Evolutionary conservation across 768 basidiomycete species (phyloP).

Genomic region (Mycena rosella): DNA sequence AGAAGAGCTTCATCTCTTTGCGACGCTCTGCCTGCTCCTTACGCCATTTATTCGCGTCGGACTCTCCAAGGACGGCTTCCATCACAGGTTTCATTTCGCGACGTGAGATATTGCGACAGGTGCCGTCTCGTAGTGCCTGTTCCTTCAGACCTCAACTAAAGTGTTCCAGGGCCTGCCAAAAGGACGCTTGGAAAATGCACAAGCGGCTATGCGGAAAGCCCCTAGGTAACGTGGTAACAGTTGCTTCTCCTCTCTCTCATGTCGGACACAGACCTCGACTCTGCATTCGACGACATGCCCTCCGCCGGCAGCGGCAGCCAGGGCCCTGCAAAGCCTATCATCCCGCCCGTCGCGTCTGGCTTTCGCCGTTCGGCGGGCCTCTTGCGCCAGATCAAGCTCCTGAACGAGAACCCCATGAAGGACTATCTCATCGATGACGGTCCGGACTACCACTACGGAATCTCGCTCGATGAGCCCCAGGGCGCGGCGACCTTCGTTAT

Average conservation of each 20-base stretch:
- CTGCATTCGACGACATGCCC: constrained; percentile 17
- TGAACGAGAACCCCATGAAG: constrained; percentile 21
- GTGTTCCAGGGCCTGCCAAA: constrained; percentile 25
- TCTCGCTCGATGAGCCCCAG: constrained; percentile 22
- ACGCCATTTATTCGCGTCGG: constrained; percentile 19
- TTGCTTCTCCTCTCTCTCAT: background rate
- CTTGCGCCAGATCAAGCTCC: constrained; percentile 24
- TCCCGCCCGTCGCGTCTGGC: constrained; percentile 14
- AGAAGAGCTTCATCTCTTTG: constrained; percentile 35
- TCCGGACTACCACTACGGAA: background rate
- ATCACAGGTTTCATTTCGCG: constrained; percentile 17
- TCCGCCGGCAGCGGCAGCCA: background rate
- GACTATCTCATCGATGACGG: constrained; percentile 15
- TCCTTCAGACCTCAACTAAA: background rate
- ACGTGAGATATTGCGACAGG: constrained; percentile 29
- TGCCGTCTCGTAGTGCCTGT: background rate
- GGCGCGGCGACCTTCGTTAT: constrained; percentile 13
- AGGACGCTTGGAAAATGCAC: constrained; percentile 24
- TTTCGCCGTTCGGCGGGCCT: constrained; percentile 26
- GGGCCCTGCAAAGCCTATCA: background rate
- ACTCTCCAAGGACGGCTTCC: constrained; percentile 1
- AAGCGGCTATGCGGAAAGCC: constrained; percentile 25
- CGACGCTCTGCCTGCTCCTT: constrained; percentile 26
- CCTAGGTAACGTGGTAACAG: constrained; percentile 25
- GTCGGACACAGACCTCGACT: constrained; percentile 8